Percentiles rank a stretch among this genome's conserved stretches.
Evolutionary conservation across 2,329 filamentous ascomycete species (phyloP).

Genomic region (Dactylellina sp.): DNA sequence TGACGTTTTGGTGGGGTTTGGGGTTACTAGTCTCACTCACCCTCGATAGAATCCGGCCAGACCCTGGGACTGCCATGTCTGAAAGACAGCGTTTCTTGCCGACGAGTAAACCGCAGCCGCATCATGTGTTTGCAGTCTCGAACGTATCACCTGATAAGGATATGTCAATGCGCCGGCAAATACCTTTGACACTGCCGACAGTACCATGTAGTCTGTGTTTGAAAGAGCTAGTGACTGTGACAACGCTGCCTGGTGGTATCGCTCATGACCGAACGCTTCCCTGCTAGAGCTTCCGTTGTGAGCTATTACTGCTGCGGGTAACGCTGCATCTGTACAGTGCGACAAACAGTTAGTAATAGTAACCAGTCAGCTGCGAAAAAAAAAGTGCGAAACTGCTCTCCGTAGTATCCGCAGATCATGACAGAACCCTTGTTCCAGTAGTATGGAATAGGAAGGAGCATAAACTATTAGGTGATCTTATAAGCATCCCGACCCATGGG

Average conservation of each 20-base stretch:
- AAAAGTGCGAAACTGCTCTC: constrained; percentile 20
- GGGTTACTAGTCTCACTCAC: constrained; percentile 60
- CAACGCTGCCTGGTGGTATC: constrained; percentile 68
- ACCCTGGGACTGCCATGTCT: constrained; percentile 84
- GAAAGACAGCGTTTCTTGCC: constrained; percentile 76
- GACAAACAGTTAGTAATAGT: constrained; percentile 42
- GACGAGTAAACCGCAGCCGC: constrained; percentile 79
- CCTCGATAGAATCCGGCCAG: constrained; percentile 89
- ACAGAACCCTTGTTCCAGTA: constrained; percentile 51
- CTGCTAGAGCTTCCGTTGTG: constrained; percentile 37
- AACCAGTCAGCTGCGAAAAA: constrained; percentile 39
- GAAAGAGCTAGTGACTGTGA: constrained; percentile 43
- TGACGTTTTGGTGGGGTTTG: constrained; percentile 17
- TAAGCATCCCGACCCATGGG: constrained; percentile 43
- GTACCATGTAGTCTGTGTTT: constrained; percentile 75
- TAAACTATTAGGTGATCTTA: constrained; percentile 41
- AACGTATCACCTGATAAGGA: constrained; percentile 91
- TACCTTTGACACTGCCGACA: constrained; percentile 85
- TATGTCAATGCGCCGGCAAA: constrained; percentile 92
- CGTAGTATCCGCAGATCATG: constrained; percentile 36
- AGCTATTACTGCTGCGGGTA: constrained; percentile 22
- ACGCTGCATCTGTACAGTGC: constrained; percentile 28
- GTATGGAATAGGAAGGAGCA: constrained; percentile 55
- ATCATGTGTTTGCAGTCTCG: constrained; percentile 88
- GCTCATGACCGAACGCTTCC: constrained; percentile 30